Evolutionary conservation across 192 early-diverging fungal genomes (phyloP).

Genomic region (Mortierella claussenii): DNA sequence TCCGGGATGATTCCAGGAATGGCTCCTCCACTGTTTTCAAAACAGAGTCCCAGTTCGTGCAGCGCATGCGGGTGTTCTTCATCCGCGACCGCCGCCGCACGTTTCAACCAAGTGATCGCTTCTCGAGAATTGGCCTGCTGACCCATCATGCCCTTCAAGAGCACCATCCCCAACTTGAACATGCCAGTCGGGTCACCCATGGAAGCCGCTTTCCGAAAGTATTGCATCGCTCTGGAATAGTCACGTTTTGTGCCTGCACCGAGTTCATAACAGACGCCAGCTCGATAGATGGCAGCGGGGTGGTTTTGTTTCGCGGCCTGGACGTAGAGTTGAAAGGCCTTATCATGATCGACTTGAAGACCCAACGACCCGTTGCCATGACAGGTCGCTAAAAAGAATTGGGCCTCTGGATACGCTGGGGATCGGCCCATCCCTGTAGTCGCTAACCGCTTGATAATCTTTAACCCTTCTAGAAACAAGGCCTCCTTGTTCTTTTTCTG

Average conservation of each 20-base stretch:
- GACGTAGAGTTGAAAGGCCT: slow-evolving; percentile 91
- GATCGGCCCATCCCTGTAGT: slow-evolving; percentile 71
- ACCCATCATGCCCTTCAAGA: slow-evolving; percentile 86
- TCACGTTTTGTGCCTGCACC: slow-evolving; percentile 94
- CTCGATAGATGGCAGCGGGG: slow-evolving; percentile 91
- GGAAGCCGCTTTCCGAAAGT: slow-evolving; percentile 92
- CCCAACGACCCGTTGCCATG: slow-evolving; percentile 89
- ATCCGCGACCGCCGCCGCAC: slow-evolving; percentile 91
- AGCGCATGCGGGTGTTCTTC: slow-evolving; percentile 91
- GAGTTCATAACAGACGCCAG: slow-evolving; percentile 95
- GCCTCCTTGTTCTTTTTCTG: slow-evolving; percentile 77
- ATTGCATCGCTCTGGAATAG: slow-evolving; percentile 82
- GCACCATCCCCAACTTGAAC: slow-evolving; percentile 96
- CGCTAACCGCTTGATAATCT: slow-evolving; percentile 87
- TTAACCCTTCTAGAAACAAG: slow-evolving; percentile 83
- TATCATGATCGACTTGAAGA: slow-evolving; percentile 82
- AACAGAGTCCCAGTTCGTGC: slow-evolving; percentile 86
- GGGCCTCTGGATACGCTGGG: slow-evolving; percentile 85
- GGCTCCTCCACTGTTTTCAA: slow-evolving; percentile 53
- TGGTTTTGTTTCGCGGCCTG: slow-evolving; percentile 95
- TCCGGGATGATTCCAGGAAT: slow-evolving; percentile 81
- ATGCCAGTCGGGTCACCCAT: slow-evolving; percentile 93
- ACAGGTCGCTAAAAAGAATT: slow-evolving; percentile 91
- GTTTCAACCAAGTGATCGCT: slow-evolving; percentile 94
- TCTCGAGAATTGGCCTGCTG: slow-evolving; percentile 85